These are phyloP conservation scores for Penicillium expansum DNA, from an alignment of 2,329 filamentous ascomycete genomes.

Conservation along the genomic window DNA sequence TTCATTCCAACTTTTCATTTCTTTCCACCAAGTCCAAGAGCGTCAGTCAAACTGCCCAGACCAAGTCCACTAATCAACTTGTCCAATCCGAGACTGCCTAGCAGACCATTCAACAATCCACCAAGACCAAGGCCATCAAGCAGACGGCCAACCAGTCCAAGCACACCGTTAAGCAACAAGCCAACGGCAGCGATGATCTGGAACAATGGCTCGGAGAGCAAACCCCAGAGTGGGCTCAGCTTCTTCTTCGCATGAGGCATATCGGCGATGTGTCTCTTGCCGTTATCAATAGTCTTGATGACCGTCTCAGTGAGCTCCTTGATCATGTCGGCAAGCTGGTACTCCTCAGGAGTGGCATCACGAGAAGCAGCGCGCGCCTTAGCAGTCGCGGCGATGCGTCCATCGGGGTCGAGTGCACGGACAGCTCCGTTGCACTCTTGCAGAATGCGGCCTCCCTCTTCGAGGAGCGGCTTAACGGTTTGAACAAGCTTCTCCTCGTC, in stretches of 20 bases:
- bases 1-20: constrained; percentile 37
- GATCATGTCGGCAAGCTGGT: constrained; percentile 76
- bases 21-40: constrained; percentile 48
- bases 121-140: constrained; percentile 79
- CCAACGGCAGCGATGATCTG: constrained; percentile 91
- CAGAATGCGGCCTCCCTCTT: constrained; percentile 77
- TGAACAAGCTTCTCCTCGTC: constrained; percentile 87
- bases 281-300: constrained; percentile 77
- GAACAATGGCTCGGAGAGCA: constrained; percentile 73
- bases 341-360: constrained; percentile 79
- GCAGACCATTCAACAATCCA: constrained; percentile 72
- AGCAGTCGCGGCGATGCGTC: constrained; percentile 77
- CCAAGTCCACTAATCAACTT: constrained; percentile 51
- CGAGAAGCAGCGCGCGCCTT: constrained; percentile 74
- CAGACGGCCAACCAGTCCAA: constrained; percentile 78
- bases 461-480: constrained; percentile 81
- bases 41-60: constrained; percentile 48
- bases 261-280: constrained; percentile 82
- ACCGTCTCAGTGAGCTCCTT: constrained; percentile 82
- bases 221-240: constrained; percentile 82
- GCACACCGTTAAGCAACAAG: constrained; percentile 74
- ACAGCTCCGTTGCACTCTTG: constrained; percentile 84
- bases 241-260: constrained; percentile 96
- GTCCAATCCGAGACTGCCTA: constrained; percentile 68
- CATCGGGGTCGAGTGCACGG: constrained; percentile 84